A percentile compares a stretch with the other conserved stretches of the same genome.
phyloP scores from a whole-genome alignment of 352 stramenopile genomes.

The Phytophthora sojae region DNA sequence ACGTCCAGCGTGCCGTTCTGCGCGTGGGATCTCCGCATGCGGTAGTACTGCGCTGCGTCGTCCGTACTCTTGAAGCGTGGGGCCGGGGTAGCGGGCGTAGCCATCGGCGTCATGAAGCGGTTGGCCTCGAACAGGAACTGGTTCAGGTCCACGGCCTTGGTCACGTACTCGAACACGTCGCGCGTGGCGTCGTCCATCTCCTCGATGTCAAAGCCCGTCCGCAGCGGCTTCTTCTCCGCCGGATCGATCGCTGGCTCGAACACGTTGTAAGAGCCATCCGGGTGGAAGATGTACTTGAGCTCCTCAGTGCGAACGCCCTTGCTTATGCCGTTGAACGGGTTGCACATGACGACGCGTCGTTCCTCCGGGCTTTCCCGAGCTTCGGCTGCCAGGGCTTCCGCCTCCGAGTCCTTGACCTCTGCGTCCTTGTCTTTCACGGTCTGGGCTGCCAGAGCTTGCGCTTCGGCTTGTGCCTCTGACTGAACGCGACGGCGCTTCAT shows the following conservation, averaged over 20 bases:
- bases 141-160: constrained; percentile 70
- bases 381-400: constrained; percentile 24
- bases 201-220: constrained; percentile 67
- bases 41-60: constrained; percentile 9
- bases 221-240: constrained; percentile 58
- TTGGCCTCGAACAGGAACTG: constrained; percentile 78
- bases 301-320: constrained; percentile 73
- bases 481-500: constrained; percentile 63
- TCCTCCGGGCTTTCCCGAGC: constrained; percentile 34
- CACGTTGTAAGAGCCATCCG: constrained; percentile 71
- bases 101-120: constrained; percentile 55
- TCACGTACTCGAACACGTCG: constrained; percentile 59
- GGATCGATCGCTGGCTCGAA: constrained; percentile 61
- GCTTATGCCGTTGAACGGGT: constrained; percentile 75
- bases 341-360: constrained; percentile 69
- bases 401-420: constrained; percentile 18
- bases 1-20: constrained; percentile 25
- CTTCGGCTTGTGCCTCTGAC: constrained; percentile 26
- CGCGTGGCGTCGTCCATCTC: constrained; percentile 61
- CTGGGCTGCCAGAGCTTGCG: constrained; percentile 17
- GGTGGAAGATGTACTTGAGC: constrained; percentile 79
- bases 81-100: neutral
- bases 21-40: constrained; percentile 15
- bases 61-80: neutral
- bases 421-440: constrained; percentile 24